Conservation (phyloP, 768 basidiomycete genomes). For the Royoungia palumana region DNA sequence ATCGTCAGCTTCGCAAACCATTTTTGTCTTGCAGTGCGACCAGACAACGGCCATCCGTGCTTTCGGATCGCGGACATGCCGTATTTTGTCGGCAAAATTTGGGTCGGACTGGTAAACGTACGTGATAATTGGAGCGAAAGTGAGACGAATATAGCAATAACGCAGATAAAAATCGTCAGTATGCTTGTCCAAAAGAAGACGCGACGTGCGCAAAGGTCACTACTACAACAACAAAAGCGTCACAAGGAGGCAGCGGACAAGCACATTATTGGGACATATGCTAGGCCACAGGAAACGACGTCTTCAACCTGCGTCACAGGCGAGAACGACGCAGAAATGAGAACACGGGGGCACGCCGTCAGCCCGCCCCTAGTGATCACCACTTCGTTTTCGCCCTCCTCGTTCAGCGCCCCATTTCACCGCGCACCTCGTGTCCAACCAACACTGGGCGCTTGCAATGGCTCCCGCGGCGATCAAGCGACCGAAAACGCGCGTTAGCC, state of each 20-base stretch:
- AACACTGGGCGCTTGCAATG: constrained; percentile 63
- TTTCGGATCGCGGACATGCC: constrained; percentile 83
- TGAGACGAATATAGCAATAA: constrained; percentile 34
- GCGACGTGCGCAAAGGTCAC: constrained; percentile 24
- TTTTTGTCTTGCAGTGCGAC: constrained; percentile 85
- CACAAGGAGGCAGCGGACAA: constrained; percentile 57
- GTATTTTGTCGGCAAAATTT: constrained; percentile 82
- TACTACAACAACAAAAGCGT: constrained; percentile 37
- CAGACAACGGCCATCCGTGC: constrained; percentile 83
- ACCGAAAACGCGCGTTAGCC: constrained; percentile 85
- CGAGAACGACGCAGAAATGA: constrained; percentile 38
- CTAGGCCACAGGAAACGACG: constrained; percentile 50
- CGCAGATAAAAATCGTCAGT: constrained; percentile 66
- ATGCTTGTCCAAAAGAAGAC: constrained; percentile 33
- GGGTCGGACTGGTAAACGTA: constrained; percentile 64
- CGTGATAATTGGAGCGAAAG: constrained; percentile 21
- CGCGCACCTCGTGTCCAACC: constrained; percentile 87
- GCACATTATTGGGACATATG: constrained; percentile 55
- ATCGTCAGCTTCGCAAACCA: constrained; percentile 84
- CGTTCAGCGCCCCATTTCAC: constrained; percentile 99
- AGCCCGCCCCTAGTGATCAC: constrained; percentile 19
- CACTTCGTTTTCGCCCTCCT: constrained; percentile 72
- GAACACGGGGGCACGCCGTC: constrained; percentile 20
- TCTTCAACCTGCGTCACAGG: constrained; percentile 64
- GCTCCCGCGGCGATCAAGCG: constrained; percentile 88